Base-by-base conservation (phyloP, 805 yeast species). In the Metschnikowia hibisci region DNA sequence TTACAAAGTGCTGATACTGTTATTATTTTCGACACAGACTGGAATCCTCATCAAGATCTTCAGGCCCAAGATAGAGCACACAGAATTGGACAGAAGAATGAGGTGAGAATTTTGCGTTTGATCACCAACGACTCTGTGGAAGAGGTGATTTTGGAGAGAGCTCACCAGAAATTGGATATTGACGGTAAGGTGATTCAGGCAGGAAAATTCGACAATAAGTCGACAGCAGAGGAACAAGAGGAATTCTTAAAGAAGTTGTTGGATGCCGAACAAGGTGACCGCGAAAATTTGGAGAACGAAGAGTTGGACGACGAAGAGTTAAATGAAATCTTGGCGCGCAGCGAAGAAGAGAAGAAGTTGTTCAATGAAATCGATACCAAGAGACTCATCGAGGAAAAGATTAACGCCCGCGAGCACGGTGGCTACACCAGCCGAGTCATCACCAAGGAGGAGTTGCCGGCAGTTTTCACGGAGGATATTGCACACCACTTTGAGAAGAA, bases 1-100 rank as follows among this genome's bases (percentile, higher is more conserved):
- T 77, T 86, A 61, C 95, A 86, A 67, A 84, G 90, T 20, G 95
- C 95, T 3, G 95, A 86, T 60, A 86, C 95, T 0, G 95, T 86
- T 45, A 80, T 86, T 50, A 86, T 86, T 50, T 86, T 85, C 60
- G 95, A 86, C 62, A 84, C 91, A 12, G 95, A 86, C 67, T 86
- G 95, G 95, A 86, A 86, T 59, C 95, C 95, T 7, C 95, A 86
- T 67, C 95, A 86, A 64, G 95, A 86, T 79, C 77, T 86, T 58
- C 95, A 86, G 62, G 95, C 93, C 1, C 95, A 86, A 64, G 95
- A 86, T 64, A 76, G 95, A 71, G 95, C 95, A 1, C 95, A 86
- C 63, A 78, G 95, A 74, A 86, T 86, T 62, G 95, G 95, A 34
- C 95, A 86, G 59, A 86, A 85, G 73, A 86, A 86, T 61, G 95